A percentile compares a stretch with the other conserved stretches of the same genome.
phyloP scores from a whole-genome alignment of 2,329 filamentous ascomycete species.

The Penicillium sp. region DNA sequence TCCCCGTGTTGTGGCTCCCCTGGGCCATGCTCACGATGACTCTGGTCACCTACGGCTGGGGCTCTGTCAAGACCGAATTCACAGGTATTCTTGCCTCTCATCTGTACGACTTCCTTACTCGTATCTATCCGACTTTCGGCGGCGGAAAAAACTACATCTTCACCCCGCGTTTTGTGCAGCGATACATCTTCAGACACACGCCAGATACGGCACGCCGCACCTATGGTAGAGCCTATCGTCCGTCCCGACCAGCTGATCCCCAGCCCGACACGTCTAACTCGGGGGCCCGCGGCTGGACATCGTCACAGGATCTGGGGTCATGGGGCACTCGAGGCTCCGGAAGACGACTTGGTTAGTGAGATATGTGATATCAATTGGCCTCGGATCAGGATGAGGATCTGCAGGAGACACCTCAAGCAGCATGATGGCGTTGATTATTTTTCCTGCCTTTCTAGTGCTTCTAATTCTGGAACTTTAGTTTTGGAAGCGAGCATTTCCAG shows the following conservation, averaged over 20 bases:
- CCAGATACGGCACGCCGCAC: conserved; percentile 50
- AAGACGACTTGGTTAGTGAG: conserved; percentile 37
- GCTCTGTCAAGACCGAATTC: conserved; percentile 60
- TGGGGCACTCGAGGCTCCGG: conserved; percentile 44
- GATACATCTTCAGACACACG: conserved; percentile 56
- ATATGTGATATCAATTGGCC: neutral
- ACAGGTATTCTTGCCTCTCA: conserved; percentile 86
- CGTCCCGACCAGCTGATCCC: conserved; percentile 17
- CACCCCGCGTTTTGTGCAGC: conserved; percentile 70
- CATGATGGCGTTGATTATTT: neutral
- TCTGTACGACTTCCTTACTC: conserved; percentile 82
- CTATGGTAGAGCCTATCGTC: conserved; percentile 62
- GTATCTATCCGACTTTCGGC: conserved; percentile 85
- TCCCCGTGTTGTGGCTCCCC: conserved; percentile 78
- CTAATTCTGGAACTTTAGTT: neutral
- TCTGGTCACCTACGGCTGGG: conserved; percentile 64
- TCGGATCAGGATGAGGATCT: neutral
- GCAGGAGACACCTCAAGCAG: neutral
- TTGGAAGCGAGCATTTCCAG: neutral
- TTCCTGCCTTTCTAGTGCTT: neutral
- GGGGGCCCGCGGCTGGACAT: conserved; percentile 27
- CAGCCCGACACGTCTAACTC: conserved; percentile 1
- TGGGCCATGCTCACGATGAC: conserved; percentile 74
- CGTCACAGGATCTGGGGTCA: conserved; percentile 23
- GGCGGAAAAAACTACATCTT: conserved; percentile 73